These are phyloP conservation scores for Lactarius sp. DNA, from an alignment of 768 basidiomycete species.

Conservation along the genomic window DNA sequence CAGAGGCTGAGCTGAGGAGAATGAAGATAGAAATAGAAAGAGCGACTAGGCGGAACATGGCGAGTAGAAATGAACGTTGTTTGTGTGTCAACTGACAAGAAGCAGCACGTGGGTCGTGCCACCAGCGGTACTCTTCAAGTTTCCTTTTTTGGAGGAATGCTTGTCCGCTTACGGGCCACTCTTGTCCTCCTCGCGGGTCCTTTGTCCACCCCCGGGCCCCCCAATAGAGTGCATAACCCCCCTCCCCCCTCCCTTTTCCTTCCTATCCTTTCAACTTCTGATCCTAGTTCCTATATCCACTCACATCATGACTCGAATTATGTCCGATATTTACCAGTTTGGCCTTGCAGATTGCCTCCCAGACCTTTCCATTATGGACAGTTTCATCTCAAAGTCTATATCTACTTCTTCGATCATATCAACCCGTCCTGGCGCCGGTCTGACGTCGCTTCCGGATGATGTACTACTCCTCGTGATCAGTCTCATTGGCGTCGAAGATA, in stretches of 20 bases:
- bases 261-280: neutral
- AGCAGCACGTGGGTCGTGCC: neutral
- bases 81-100: no score
- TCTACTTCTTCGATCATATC: conserved; percentile 13
- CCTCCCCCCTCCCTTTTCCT: conserved; percentile 5
- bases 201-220: neutral
- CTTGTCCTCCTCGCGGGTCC: neutral
- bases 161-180: conserved; percentile 5
- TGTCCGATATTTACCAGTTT: conserved; percentile 12
- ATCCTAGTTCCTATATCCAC: neutral
- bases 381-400: neutral
- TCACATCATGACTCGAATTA: conserved; percentile 7
- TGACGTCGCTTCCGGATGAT: conserved; percentile 34
- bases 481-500: conserved; percentile 32
- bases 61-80: neutral
- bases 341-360: neutral
- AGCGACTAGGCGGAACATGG: neutral
- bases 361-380: neutral
- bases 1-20: neutral
- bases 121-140: neutral
- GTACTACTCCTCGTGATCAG: conserved; percentile 34
- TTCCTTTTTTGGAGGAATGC: neutral
- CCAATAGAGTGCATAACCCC: neutral
- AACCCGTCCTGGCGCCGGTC: conserved; percentile 9
- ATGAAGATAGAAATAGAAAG: neutral